Base-by-base conservation (phyloP, 306 rosid genomes). In the Casuarina cunninghamiana region DNA sequence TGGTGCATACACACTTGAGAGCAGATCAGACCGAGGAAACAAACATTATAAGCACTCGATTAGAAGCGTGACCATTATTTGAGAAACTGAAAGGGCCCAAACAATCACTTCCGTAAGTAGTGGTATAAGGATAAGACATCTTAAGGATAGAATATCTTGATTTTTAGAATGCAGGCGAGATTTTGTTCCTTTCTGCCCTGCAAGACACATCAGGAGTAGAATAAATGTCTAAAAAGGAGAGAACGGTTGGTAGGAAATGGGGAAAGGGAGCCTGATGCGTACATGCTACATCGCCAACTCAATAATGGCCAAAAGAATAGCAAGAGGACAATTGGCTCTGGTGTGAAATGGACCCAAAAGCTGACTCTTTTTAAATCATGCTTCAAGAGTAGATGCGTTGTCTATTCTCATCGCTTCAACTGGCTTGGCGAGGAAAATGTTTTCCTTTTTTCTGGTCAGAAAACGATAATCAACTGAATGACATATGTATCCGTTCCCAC, bases 201-300 rank as follows among this genome's bases (percentile, higher is more conserved):
- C 15, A 42, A 42, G 13, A 66, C 71, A 66, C 71, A 66, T 7
- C 50, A 42, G 11, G 9, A 50, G 71, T 66, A 42, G 50, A 41
- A 41, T 66, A 66, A 17, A 66, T 66, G 71, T 66, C 50, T 16
- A 42, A 17, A 9, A 49, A 38, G 48, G 21, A 65, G 70, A 15
- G 13, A 55, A 55, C n/a, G 44, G 70, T 65, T 65, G 70, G 70
- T 6, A 65, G 70, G 48, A 65, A 38, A 38, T 44, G 26, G 9
- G 26, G 10, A 39, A 39, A 38, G 48, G 5, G 6, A 39, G 70
- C 39, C 41, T 66, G 71, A 5, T 66, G 49, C 41, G 49, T 16
- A 39, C 17, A 37, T 41, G 35, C 41, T 66, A 21, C 2, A 39
- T 66, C 41, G 49, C 17, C 26, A 10, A 32, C 41, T 16, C 9